phyloP scores from a whole-genome alignment of 2,329 filamentous ascomycete genomes.

The Pestalotiopsis sp. region DNA sequence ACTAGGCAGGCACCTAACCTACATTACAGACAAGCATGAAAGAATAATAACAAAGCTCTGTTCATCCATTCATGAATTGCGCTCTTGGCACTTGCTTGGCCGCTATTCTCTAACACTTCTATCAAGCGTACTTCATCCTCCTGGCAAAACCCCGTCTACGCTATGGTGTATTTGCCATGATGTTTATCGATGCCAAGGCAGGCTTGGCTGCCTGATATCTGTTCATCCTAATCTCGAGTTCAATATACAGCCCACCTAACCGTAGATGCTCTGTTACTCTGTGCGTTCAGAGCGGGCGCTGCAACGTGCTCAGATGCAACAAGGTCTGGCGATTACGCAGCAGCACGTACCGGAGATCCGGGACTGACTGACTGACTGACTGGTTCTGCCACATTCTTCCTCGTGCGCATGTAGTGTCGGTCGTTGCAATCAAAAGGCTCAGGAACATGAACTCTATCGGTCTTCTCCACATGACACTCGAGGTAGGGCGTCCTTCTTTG shows the following conservation, averaged over 20 bases:
- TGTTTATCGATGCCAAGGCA: neutral
- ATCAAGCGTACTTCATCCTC: neutral
- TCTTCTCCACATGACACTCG: neutral
- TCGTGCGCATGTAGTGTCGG: neutral
- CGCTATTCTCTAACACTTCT: neutral
- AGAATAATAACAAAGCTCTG: neutral
- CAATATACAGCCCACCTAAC: neutral
- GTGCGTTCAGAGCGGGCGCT: neutral
- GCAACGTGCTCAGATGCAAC: neutral
- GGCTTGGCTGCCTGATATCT: neutral
- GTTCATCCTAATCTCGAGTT: conserved; percentile 8
- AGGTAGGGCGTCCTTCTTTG: neutral
- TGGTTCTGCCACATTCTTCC: neutral
- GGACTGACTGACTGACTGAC: neutral
- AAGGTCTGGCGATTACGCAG: neutral
- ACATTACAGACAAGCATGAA: neutral
- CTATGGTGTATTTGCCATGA: neutral
- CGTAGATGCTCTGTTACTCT: neutral
- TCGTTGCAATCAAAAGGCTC: neutral
- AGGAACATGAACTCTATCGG: neutral
- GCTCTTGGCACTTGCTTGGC: neutral
- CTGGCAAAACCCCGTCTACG: neutral
- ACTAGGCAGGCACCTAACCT: too few species aligned
- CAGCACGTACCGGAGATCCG: conserved; percentile 1
- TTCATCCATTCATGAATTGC: neutral